Conservation (phyloP, 371 early-diverging fungal genomes). For the Mortierella sp. region DNA sequence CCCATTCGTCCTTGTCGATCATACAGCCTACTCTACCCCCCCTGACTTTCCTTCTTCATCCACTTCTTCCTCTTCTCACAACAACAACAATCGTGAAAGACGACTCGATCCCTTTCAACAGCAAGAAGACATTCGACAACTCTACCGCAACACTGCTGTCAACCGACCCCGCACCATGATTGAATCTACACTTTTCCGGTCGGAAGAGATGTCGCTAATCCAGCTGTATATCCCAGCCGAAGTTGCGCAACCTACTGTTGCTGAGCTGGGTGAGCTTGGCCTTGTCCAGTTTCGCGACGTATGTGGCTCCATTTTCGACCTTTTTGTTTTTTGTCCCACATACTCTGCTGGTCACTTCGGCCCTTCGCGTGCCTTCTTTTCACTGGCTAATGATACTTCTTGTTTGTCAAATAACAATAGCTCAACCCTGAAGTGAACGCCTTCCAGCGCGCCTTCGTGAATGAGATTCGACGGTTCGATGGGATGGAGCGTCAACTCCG, state of each 20-base stretch:
- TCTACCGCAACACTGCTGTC: slow-evolving; percentile 15
- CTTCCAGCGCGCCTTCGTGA: slow-evolving; percentile 95
- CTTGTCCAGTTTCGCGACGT: slow-evolving; percentile 95
- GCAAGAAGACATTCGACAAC: slow-evolving; percentile 38
- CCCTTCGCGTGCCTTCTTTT: neutral
- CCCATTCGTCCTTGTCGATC: slow-evolving; percentile 10
- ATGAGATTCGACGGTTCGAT: slow-evolving; percentile 90
- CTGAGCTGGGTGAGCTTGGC: slow-evolving; percentile 96
- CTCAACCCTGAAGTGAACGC: slow-evolving; percentile 94
- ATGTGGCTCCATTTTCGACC: slow-evolving; percentile 37
- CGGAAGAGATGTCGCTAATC: slow-evolving; percentile 96
- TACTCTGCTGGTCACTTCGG: neutral
- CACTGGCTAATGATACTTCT: neutral
- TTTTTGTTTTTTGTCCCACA: neutral
- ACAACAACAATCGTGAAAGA: neutral
- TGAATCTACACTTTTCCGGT: slow-evolving; percentile 83
- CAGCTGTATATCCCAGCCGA: slow-evolving; percentile 97
- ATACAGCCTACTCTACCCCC: neutral
- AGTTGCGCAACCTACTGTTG: slow-evolving; percentile 91
- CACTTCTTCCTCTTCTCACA: neutral
- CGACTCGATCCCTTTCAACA: slow-evolving; percentile 36
- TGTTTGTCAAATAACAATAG: slow-evolving; percentile 53
- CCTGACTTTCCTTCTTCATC: slow-evolving; percentile 16
- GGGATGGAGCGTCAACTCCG: slow-evolving; percentile 95
- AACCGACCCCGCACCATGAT: slow-evolving; percentile 49